These are phyloP conservation scores for Calocybe gangraenosa DNA, from an alignment of 768 basidiomycete genomes.

Conservation along the genomic window DNA sequence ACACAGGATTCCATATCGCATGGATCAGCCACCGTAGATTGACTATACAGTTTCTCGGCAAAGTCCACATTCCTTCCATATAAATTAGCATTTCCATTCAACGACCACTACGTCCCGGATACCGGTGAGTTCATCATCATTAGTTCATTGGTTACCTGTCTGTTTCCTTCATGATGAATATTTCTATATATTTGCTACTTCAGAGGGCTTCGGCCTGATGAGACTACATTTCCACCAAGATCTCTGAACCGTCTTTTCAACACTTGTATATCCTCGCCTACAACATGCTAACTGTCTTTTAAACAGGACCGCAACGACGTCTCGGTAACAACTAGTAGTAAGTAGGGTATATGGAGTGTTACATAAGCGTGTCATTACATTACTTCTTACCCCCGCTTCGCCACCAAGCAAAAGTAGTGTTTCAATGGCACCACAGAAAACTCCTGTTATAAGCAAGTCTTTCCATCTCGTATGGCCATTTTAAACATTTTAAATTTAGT, in stretches of 20 bases:
- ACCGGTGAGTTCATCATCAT: too few relatives aligned
- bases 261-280: too few relatives aligned
- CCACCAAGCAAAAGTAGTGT: too few relatives aligned
- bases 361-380: too few relatives aligned
- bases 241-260: conserved; percentile 52
- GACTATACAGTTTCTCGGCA: conserved; percentile 55
- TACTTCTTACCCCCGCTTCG: too few relatives aligned
- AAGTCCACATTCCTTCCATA: conserved; percentile 14
- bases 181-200: conserved; percentile 82
- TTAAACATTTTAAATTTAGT: too few relatives aligned
- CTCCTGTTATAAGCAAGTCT: conserved; percentile 65
- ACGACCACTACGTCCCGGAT: too few relatives aligned
- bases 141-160: too few relatives aligned
- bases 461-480: not conserved
- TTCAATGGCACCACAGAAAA: conserved; percentile 17
- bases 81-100: conserved; percentile 1
- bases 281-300: too few relatives aligned
- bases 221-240: conserved; percentile 79
- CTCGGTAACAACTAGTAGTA: too few relatives aligned
- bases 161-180: conserved; percentile 30
- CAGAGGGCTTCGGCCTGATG: conserved; percentile 69
- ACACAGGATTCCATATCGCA: conserved; percentile 35
- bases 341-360: too few relatives aligned
- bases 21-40: conserved; percentile 60
- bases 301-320: too few relatives aligned